Percentiles rank a stretch among this genome's conserved stretches.
These are phyloP conservation scores for Lophium mytilinum DNA, from an alignment of 495 filamentous ascomycete genomes.

Conservation along the genomic window DNA sequence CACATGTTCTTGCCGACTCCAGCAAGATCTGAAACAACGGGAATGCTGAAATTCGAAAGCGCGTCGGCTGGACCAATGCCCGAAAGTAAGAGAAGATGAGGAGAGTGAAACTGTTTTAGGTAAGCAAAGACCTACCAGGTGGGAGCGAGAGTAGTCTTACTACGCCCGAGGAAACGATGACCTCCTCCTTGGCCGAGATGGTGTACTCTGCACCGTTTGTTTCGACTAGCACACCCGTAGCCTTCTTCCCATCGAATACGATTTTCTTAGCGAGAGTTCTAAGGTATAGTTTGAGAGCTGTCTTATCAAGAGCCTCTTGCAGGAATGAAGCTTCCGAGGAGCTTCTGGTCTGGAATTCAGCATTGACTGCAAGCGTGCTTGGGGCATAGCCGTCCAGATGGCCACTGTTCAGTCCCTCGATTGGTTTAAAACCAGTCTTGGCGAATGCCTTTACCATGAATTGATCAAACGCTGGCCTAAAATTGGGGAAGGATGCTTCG, in stretches of 20 bases:
- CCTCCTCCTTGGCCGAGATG: slow-evolving; percentile 10
- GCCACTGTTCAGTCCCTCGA: not conserved
- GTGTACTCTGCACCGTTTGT: not conserved
- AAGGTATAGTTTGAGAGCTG: not conserved
- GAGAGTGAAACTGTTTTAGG: slow-evolving; percentile 13
- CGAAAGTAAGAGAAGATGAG: slow-evolving; percentile 22
- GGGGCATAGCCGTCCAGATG: not conserved
- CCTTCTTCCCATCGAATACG: not conserved
- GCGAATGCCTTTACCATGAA: not conserved
- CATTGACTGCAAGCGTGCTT: not conserved
- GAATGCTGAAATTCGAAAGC: slow-evolving; percentile 16
- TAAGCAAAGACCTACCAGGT: not conserved
- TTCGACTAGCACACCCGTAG: not conserved
- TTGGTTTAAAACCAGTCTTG: not conserved
- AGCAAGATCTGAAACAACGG: slow-evolving; percentile 14
- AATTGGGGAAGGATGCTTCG: not conserved
- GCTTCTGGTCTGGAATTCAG: not conserved
- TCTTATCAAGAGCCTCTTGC: not conserved
- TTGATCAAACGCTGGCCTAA: not conserved
- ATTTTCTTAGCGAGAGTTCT: not conserved
- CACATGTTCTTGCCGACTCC: slow-evolving; percentile 20
- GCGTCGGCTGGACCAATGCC: slow-evolving; percentile 20
- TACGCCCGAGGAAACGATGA: slow-evolving; percentile 19
- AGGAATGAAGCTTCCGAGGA: not conserved
- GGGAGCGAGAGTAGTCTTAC: not conserved